A percentile compares a stretch with the other conserved stretches of the same genome.
These are phyloP conservation scores for Aspergillus felis DNA, from an alignment of 2,329 filamentous ascomycete genomes.

Conservation along the genomic window DNA sequence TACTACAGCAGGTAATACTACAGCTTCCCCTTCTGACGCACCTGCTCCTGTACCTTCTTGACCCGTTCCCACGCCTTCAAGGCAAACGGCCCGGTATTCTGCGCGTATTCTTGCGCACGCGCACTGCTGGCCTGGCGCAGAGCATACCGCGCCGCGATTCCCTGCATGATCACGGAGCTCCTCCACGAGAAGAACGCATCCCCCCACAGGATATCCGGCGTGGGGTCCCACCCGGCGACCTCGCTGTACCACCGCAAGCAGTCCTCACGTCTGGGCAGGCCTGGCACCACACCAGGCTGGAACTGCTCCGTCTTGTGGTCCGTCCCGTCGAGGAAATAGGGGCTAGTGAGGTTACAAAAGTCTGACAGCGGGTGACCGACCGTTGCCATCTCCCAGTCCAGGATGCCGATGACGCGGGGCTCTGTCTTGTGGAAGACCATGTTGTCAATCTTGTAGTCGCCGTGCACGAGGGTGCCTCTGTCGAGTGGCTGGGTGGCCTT, in stretches of 20 bases:
- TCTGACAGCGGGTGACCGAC: slow-evolving; percentile 95
- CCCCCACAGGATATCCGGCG: slow-evolving; percentile 56
- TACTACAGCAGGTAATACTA: slow-evolving; percentile 23
- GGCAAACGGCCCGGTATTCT: slow-evolving; percentile 66
- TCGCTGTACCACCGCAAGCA: slow-evolving; percentile 64
- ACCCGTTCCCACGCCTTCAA: slow-evolving; percentile 75
- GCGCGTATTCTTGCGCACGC: slow-evolving; percentile 69
- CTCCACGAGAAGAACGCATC: slow-evolving; percentile 61
- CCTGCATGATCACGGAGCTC: slow-evolving; percentile 68
- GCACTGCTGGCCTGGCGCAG: slow-evolving; percentile 83
- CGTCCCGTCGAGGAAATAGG: slow-evolving; percentile 34
- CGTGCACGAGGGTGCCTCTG: slow-evolving; percentile 76
- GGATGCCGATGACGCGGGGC: slow-evolving; percentile 81
- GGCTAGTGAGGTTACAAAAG: slow-evolving; percentile 68
- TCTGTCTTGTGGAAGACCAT: slow-evolving; percentile 86
- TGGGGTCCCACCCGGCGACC: slow-evolving; percentile 67
- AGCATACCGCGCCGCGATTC: slow-evolving; percentile 86
- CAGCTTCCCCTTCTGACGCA: slow-evolving; percentile 40
- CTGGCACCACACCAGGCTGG: slow-evolving; percentile 59
- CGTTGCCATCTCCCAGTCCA: slow-evolving; percentile 99
- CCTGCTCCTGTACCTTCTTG: slow-evolving; percentile 43
- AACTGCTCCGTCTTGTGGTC: slow-evolving; percentile 49
- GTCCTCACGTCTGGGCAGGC: slow-evolving; percentile 59
- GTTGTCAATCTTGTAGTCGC: slow-evolving; percentile 96
- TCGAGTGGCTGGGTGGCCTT: slow-evolving; percentile 69